Evolutionary conservation across 306 rosid genomes (phyloP).

Genomic region (Citrullus amarus): DNA sequence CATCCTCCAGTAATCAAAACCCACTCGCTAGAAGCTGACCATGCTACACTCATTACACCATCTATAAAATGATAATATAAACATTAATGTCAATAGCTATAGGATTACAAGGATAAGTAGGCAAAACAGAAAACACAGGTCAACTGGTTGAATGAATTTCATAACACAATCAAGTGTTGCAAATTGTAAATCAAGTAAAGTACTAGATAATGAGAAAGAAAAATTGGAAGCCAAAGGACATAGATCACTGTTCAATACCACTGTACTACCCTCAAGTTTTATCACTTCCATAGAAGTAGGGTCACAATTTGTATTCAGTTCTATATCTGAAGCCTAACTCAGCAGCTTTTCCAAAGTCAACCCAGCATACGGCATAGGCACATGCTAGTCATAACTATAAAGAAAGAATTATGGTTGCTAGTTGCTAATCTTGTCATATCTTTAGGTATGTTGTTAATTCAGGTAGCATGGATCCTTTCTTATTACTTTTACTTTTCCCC

Average conservation of each 20-base stretch:
- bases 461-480: neutral
- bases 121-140: neutral
- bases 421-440: neutral
- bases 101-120: neutral
- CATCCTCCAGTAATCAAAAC: conserved; percentile 84
- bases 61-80: conserved; percentile 28
- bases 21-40: conserved; percentile 94
- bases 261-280: neutral
- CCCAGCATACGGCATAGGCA: neutral
- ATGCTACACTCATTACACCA: conserved; percentile 84
- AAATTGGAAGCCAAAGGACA: neutral
- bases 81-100: neutral
- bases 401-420: neutral
- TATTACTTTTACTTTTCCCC: no score
- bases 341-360: neutral
- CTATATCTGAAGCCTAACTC: neutral
- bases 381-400: neutral
- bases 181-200: neutral
- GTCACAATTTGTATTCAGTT: no score
- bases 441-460: neutral
- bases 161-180: neutral
- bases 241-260: neutral
- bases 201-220: neutral
- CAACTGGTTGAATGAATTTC: neutral
- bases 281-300: neutral